A percentile compares a stretch with the other conserved stretches of the same genome.
Evolutionary conservation across 345 rosid genomes (phyloP).

Genomic region (Gossypium ekmanianum): DNA sequence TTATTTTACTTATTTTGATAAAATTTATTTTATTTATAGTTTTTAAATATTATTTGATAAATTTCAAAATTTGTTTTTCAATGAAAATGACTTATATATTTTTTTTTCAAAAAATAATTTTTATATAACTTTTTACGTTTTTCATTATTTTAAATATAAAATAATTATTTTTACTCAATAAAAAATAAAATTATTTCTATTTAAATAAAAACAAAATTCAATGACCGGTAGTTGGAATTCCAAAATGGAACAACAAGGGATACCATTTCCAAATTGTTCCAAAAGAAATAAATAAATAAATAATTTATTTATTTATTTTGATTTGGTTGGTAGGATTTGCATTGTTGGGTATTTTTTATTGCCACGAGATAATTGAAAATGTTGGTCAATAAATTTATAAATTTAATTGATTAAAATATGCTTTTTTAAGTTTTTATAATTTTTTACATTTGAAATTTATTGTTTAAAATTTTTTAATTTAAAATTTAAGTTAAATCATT

Average conservation of each 20-base stretch:
- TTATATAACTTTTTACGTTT: no score
- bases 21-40: no score
- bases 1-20: no score
- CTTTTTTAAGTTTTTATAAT: background rate
- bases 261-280: background rate
- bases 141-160: no score
- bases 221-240: background rate
- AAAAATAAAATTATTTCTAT: background rate
- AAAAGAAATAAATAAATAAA: background rate
- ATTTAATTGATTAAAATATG: no score
- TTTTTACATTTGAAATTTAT: background rate
- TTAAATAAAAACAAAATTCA: background rate
- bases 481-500: no score
- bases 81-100: no score
- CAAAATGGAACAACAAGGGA: background rate
- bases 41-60: no score
- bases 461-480: no score
- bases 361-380: background rate
- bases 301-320: background rate
- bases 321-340: background rate
- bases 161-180: no score
- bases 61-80: no score
- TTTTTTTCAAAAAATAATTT: background rate
- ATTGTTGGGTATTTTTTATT: background rate
- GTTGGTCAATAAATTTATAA: background rate